Percentiles rank a stretch among this genome's conserved stretches.
Conservation (phyloP, 257 asterid species). For the Fraxinus pennsylvanica region DNA sequence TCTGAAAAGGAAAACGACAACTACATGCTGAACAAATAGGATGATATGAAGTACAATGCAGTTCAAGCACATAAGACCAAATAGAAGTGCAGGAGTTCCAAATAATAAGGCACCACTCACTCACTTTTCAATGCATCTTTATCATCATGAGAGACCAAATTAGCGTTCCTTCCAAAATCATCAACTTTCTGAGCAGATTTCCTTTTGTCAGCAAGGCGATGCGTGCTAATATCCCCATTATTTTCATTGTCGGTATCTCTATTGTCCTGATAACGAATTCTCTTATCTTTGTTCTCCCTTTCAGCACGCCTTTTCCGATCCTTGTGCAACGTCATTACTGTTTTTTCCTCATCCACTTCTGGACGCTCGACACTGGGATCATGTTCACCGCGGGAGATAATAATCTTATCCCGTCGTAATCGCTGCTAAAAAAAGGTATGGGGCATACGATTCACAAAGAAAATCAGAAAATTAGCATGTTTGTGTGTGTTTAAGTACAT, state of each 20-base stretch:
- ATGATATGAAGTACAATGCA: constrained; percentile 15
- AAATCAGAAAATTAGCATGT: background rate
- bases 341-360: constrained; percentile 79
- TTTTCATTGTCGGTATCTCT: constrained; percentile 65
- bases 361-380: constrained; percentile 81
- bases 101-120: constrained; percentile 29
- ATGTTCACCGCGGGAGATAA: constrained; percentile 64
- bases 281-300: constrained; percentile 71
- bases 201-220: constrained; percentile 65
- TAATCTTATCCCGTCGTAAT: constrained; percentile 59
- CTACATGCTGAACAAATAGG: background rate
- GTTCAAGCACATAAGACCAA: constrained; percentile 9
- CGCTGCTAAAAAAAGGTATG: constrained; percentile 53
- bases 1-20: background rate
- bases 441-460: constrained; percentile 18
- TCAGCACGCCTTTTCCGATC: constrained; percentile 81
- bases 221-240: constrained; percentile 64
- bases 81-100: constrained; percentile 10
- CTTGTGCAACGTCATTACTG: constrained; percentile 63
- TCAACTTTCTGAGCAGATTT: constrained; percentile 69
- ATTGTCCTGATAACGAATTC: constrained; percentile 71
- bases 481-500: background rate
- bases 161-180: constrained; percentile 67
- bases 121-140: constrained; percentile 83
- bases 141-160: constrained; percentile 63